Evolutionary conservation across 176 grass and related monocot genomes (phyloP), one percentile per base, ranked within the genome.

Genomic region (Canna indica): DNA sequence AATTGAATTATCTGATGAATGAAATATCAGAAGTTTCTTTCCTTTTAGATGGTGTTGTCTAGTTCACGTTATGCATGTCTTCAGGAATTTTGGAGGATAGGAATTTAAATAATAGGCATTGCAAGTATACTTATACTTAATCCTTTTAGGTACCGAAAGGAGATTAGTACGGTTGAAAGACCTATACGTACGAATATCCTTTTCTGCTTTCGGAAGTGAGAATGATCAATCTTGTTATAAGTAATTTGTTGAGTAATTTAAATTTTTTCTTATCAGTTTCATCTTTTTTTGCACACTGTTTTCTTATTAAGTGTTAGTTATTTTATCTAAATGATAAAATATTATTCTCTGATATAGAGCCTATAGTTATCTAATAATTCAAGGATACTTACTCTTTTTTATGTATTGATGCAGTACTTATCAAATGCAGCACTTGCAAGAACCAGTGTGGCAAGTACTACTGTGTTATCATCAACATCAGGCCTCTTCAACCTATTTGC

Each of bases 341-440:
- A 14, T 57, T 54, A 3, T 67, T 11, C 8, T 32, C 57, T 74
- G 72, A 46, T 48, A 20, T 63, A 63, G n/a, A 72, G 36, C 4
- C 0, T 45, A 8, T 35, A 61, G 16, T 74, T 60, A 30, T 59
- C 77, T 68, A 29, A 75, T 73, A 0, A 16, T 46, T n/a, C 50
- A 70, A 27, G 4, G 2, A 36, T 68, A 80, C 79, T 80, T 68
- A 68, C 67, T 66, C 73, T 48, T 72, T 80, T 30, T 63, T 26
- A 59, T 81, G 41, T 57, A 84, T 90, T 67, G 47, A 71, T 91
- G 74, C 80, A 99, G 94, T 99, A 99, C 74, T 82, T 99, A 65
- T 99, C 94, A 48, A 99, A 99, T 93, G 94, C 94, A 12, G 94
- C 90, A 17, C 94, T 99, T 83, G 86, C 89, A 90, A 87, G 94